A percentile compares a stretch with the other conserved stretches of the same genome.
Evolutionary conservation across 2,329 filamentous ascomycete genomes (phyloP).

Genomic region (Apiospora koreana): DNA sequence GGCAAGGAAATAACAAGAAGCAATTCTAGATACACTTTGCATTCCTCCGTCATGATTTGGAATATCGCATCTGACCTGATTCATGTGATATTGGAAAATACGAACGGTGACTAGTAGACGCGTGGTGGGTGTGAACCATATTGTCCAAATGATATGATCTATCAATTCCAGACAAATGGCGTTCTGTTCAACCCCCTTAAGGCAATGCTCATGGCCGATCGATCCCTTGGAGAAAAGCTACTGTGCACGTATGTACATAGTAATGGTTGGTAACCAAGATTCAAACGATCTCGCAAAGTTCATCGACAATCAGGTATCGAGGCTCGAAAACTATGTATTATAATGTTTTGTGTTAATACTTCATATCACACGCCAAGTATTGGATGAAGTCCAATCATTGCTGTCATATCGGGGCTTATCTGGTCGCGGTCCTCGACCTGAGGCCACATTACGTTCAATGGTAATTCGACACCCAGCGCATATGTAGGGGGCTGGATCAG

Average conservation of each 20-base stretch:
- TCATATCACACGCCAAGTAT: neutral
- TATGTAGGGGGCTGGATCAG: no score
- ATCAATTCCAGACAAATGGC: neutral
- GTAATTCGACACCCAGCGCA: no score
- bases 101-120: neutral
- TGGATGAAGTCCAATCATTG: neutral
- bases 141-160: neutral
- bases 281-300: neutral
- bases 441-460: no score
- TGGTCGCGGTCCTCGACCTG: no score
- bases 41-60: neutral
- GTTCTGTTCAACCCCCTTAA: neutral
- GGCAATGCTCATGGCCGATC: neutral
- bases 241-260: neutral
- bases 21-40: neutral
- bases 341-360: neutral
- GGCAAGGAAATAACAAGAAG: neutral
- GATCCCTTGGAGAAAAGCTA: neutral
- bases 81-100: neutral
- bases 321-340: neutral
- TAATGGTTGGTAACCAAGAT: neutral
- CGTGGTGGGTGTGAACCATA: neutral
- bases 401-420: neutral
- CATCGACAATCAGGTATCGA: neutral
- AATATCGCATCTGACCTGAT: neutral